Percentiles rank a stretch among this genome's conserved stretches.
These are phyloP conservation scores for California macrophylla DNA, from an alignment of 441 rosid genomes.

Conservation along the genomic window DNA sequence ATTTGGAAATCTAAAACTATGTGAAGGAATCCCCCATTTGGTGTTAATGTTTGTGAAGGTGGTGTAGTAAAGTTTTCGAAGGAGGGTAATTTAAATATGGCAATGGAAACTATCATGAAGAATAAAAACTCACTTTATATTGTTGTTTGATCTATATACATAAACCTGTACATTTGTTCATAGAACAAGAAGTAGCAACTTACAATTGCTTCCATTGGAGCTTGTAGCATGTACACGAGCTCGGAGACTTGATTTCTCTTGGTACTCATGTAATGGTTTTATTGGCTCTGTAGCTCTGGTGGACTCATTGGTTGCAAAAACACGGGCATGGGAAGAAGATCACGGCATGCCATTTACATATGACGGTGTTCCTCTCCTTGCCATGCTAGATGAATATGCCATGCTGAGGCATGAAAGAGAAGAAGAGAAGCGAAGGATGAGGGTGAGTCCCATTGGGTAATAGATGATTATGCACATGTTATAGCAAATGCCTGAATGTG, in stretches of 20 bases:
- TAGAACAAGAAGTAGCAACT: neutral
- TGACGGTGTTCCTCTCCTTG: slow-evolving; percentile 87
- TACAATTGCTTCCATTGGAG: neutral
- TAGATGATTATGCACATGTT: too few species aligned
- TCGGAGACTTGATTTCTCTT: neutral
- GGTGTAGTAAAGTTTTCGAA: too few species aligned
- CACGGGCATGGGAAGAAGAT: slow-evolving; percentile 81
- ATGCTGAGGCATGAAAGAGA: slow-evolving; percentile 93
- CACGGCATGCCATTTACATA: slow-evolving; percentile 52
- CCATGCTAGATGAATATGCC: slow-evolving; percentile 94
- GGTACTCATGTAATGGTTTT: neutral
- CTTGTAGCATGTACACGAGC: neutral
- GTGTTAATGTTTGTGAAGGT: too few species aligned
- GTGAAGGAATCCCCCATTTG: too few species aligned
- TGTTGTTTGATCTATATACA: neutral
- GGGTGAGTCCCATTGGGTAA: slow-evolving; percentile 44
- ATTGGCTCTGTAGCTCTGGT: slow-evolving; percentile 47
- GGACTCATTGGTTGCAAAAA: slow-evolving; percentile 73
- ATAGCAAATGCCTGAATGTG: neutral
- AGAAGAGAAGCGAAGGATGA: slow-evolving; percentile 77
- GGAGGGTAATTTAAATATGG: too few species aligned
- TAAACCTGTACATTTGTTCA: neutral
- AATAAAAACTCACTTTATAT: neutral
- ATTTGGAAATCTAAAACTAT: neutral
- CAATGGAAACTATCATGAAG: too few species aligned